These are phyloP conservation scores for Boletus rubropictus DNA, from an alignment of 768 basidiomycete genomes.

Conservation along the genomic window DNA sequence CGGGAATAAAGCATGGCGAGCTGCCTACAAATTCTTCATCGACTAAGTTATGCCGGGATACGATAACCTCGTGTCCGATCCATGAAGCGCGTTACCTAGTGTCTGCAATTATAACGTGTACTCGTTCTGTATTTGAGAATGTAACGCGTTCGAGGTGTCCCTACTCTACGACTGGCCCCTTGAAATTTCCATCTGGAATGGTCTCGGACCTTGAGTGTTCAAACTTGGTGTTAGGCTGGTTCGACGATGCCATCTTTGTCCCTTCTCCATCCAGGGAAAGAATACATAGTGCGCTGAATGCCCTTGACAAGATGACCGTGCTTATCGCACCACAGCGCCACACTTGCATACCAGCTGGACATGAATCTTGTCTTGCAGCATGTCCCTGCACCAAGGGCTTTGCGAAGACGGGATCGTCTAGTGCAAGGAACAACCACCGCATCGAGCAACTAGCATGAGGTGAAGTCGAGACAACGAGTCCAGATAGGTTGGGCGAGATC, in stretches of 20 bases:
- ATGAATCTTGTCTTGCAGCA: conserved; percentile 6
- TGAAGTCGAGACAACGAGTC: not conserved
- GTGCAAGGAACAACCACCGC: not conserved
- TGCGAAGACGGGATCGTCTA: conserved; percentile 2
- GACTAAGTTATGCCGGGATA: conserved; percentile 5
- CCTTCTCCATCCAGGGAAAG: too few species aligned
- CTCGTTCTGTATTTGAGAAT: conserved; percentile 4
- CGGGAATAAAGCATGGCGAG: conserved; percentile 51
- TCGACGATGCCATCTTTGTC: too few species aligned
- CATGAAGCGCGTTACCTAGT: not conserved
- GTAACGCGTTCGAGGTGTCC: not conserved
- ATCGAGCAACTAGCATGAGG: not conserved
- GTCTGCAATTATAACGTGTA: not conserved
- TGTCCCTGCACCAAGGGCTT: conserved; percentile 15
- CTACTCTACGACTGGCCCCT: too few species aligned
- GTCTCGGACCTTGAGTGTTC: too few species aligned
- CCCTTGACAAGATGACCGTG: not conserved
- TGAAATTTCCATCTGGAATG: too few species aligned
- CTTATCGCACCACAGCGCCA: not conserved
- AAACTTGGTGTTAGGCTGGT: too few species aligned
- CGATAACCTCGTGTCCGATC: not conserved
- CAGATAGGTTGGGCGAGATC: not conserved
- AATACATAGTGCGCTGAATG: too few species aligned
- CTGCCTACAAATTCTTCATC: conserved; percentile 34
- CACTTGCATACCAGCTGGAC: conserved; percentile 1